Percentiles rank a stretch among this genome's conserved stretches.
Evolutionary conservation across 306 rosid genomes (phyloP).

Genomic region (Lathyrus oleraceus): DNA sequence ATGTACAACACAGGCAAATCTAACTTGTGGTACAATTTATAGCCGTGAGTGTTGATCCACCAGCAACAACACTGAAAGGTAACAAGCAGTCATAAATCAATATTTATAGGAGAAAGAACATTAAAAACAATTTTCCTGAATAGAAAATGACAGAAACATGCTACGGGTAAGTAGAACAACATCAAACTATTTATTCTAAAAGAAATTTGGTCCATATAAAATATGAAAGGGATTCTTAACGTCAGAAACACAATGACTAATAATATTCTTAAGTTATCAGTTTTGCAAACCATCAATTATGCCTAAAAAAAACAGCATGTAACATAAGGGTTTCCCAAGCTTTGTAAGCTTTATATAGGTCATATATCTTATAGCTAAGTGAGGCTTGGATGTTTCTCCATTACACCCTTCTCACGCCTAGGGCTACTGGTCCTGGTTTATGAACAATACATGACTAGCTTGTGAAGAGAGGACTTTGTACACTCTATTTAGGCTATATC

Average conservation of each 20-base stretch:
- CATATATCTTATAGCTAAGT: not conserved
- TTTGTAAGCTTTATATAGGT: not conserved
- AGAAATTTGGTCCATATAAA: not conserved
- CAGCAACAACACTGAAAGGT: slow-evolving; percentile 55
- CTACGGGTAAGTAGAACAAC: slow-evolving; percentile 2
- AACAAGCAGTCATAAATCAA: slow-evolving; percentile 33
- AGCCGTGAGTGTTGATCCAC: slow-evolving; percentile 45
- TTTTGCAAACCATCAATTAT: not conserved
- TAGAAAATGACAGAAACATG: slow-evolving; percentile 27
- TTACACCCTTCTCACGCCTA: not conserved
- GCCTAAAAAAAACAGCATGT: slow-evolving; percentile 2
- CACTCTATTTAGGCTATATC: not conserved
- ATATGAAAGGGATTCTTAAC: slow-evolving; percentile 2
- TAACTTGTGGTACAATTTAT: slow-evolving; percentile 44
- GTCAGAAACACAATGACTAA: slow-evolving; percentile 5
- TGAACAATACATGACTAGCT: not conserved
- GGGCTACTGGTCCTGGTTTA: not conserved
- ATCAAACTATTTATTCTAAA: slow-evolving; percentile 5
- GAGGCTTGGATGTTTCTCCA: not conserved
- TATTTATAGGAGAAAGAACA: slow-evolving; percentile 12
- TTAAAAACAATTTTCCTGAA: not conserved
- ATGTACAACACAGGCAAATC: slow-evolving; percentile 55
- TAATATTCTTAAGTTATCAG: slow-evolving; percentile 1
- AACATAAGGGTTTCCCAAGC: not conserved
- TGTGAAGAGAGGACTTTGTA: not conserved